Percentiles rank a stretch among this genome's conserved stretches.
Evolutionary conservation across 306 rosid species (phyloP).

Genomic region (Gynostemma pentaphyllum): DNA sequence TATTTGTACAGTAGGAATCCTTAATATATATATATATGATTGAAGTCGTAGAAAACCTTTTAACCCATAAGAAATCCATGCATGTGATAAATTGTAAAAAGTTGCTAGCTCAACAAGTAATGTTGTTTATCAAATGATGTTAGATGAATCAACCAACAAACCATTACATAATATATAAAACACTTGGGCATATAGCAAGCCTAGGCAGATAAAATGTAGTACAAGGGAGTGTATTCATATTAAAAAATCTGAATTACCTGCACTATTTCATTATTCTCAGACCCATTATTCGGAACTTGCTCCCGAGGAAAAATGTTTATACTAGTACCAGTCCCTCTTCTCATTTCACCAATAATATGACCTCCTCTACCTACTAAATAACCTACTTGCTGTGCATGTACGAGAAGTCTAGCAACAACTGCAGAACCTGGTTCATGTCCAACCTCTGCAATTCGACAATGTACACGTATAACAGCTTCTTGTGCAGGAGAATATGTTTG

Average conservation of each 20-base stretch:
- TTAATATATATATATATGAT: too few species aligned
- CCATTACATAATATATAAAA: too few species aligned
- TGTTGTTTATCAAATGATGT: not conserved
- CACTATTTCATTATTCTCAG: slow-evolving; percentile 62
- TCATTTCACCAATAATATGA: slow-evolving; percentile 62
- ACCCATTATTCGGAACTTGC: slow-evolving; percentile 39
- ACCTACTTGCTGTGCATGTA: slow-evolving; percentile 65
- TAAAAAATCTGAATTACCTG: slow-evolving; percentile 39
- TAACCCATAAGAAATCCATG: too few species aligned
- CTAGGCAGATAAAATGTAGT: not conserved
- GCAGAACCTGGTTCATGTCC: slow-evolving; percentile 70
- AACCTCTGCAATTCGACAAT: slow-evolving; percentile 61
- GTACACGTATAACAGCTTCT: slow-evolving; percentile 80
- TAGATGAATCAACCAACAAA: not conserved
- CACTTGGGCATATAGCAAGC: not conserved
- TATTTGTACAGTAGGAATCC: not conserved
- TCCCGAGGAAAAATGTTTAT: slow-evolving; percentile 73
- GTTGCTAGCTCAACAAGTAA: too few species aligned
- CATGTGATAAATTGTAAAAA: not conserved
- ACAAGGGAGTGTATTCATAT: not conserved
- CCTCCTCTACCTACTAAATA: slow-evolving; percentile 85
- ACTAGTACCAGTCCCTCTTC: slow-evolving; percentile 71
- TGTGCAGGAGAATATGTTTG: slow-evolving; percentile 74
- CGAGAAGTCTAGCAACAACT: slow-evolving; percentile 72
- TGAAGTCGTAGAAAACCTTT: too few species aligned